These are phyloP conservation scores for Podila epigama DNA, from an alignment of 192 early-diverging fungal genomes.

Conservation along the genomic window DNA sequence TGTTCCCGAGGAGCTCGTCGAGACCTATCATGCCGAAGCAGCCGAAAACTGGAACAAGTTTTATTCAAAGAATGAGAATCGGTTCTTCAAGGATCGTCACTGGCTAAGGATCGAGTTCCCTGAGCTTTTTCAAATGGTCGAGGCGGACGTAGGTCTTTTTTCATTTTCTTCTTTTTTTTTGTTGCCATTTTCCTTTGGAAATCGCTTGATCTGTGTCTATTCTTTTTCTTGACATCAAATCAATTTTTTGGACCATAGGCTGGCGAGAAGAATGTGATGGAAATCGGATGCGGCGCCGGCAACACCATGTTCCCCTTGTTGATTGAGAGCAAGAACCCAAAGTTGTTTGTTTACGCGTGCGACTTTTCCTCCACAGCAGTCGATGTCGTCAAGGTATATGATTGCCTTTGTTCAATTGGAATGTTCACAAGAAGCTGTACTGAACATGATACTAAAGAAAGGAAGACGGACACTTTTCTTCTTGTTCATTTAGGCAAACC, in stretches of 20 bases:
- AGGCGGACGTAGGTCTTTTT: conserved; percentile 41
- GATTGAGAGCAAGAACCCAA: conserved; percentile 71
- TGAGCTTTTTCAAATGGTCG: conserved; percentile 72
- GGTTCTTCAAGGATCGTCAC: conserved; percentile 97
- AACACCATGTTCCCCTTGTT: conserved; percentile 96
- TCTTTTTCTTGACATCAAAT: not conserved
- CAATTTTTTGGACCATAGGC: conserved; percentile 26
- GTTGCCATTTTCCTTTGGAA: not conserved
- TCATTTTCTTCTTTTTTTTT: not conserved
- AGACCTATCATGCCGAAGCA: conserved; percentile 57
- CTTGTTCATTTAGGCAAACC: conserved; percentile 53
- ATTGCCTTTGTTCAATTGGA: no score
- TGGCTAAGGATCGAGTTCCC: conserved; percentile 96
- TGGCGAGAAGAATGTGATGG: conserved; percentile 73
- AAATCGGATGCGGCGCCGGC: conserved; percentile 98
- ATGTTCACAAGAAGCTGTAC: not conserved
- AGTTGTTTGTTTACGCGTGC: conserved; percentile 90
- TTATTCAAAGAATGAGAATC: conserved; percentile 84
- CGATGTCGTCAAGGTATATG: conserved; percentile 87
- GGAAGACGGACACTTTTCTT: not conserved
- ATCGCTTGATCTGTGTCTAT: conserved; percentile 24
- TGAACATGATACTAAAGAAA: not conserved
- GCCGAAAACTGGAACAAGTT: conserved; percentile 81
- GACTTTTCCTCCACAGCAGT: conserved; percentile 94
- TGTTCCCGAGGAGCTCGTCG: conserved; percentile 66